Evolutionary conservation across 768 basidiomycete genomes (phyloP).

Genomic region (Mrakia gelida): DNA sequence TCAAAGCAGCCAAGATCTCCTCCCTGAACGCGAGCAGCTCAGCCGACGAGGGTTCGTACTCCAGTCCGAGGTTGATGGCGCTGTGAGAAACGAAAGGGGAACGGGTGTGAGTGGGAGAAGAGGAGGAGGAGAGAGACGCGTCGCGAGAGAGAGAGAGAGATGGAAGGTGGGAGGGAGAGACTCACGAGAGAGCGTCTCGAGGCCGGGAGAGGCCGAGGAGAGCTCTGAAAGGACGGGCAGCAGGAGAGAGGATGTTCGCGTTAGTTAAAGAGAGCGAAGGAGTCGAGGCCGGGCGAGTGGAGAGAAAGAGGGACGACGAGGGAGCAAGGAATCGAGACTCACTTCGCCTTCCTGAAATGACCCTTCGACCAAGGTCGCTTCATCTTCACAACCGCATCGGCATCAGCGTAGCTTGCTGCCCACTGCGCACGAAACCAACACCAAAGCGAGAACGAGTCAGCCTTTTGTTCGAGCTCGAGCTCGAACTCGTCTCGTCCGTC

Average conservation of each 20-base stretch:
- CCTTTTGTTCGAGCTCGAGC: constrained; percentile 9
- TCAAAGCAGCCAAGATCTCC: constrained; percentile 15
- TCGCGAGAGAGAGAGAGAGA: neutral
- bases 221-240: constrained; percentile 65
- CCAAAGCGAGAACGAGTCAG: constrained; percentile 29
- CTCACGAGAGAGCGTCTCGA: constrained; percentile 56
- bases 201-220: constrained; percentile 64
- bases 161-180: neutral
- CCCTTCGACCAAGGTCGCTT: constrained; percentile 91
- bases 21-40: constrained; percentile 23
- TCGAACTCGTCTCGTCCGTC: neutral
- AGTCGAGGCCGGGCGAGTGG: neutral
- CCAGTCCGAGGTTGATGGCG: constrained; percentile 73
- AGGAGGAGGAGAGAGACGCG: neutral
- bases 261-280: neutral
- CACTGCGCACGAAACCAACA: constrained; percentile 51
- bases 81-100: constrained; percentile 40
- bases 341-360: constrained; percentile 62
- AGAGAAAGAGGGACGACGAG: no score
- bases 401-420: constrained; percentile 52
- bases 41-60: constrained; percentile 60
- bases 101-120: neutral
- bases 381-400: constrained; percentile 79
- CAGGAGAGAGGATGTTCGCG: constrained; percentile 46
- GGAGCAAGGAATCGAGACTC: neutral